phyloP scores from a whole-genome alignment of 345 rosid species.

The Syzygium aqueum region DNA sequence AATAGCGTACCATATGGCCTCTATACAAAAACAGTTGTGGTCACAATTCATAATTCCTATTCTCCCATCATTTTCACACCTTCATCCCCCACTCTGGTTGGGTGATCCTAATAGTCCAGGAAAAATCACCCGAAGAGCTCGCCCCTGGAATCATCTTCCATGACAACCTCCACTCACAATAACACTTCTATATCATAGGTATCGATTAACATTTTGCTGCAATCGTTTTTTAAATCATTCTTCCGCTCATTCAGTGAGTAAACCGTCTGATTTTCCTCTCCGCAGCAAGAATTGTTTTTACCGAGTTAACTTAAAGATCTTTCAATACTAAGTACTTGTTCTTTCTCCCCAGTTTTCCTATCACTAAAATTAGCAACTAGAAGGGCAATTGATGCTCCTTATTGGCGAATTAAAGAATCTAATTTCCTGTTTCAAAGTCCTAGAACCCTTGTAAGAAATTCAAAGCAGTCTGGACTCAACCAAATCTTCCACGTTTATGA shows the following conservation, averaged over 20 bases:
- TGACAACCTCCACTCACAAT: not conserved
- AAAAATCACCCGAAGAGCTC: not conserved
- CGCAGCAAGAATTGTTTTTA: not conserved
- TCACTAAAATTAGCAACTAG: not conserved
- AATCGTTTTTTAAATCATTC: not conserved
- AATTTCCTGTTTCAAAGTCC: not conserved
- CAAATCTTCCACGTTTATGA: not conserved
- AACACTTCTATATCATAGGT: not conserved
- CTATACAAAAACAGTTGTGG: not conserved
- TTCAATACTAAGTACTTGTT: not conserved
- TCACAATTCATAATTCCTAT: not conserved
- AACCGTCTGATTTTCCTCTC: not conserved
- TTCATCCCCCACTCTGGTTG: too few species aligned
- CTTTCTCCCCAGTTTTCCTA: not conserved
- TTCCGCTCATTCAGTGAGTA: not conserved
- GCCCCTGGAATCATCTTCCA: not conserved
- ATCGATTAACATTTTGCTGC: not conserved
- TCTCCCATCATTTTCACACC: not conserved
- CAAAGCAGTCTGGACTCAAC: not conserved
- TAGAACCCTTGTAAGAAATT: not conserved
- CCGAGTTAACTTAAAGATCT: not conserved
- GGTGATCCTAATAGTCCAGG: not conserved
- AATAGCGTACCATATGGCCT: not conserved
- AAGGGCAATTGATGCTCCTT: not conserved
- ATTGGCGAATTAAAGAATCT: not conserved